Conservation (phyloP, 371 early-diverging fungal genomes). For the Mucor sp. region DNA sequence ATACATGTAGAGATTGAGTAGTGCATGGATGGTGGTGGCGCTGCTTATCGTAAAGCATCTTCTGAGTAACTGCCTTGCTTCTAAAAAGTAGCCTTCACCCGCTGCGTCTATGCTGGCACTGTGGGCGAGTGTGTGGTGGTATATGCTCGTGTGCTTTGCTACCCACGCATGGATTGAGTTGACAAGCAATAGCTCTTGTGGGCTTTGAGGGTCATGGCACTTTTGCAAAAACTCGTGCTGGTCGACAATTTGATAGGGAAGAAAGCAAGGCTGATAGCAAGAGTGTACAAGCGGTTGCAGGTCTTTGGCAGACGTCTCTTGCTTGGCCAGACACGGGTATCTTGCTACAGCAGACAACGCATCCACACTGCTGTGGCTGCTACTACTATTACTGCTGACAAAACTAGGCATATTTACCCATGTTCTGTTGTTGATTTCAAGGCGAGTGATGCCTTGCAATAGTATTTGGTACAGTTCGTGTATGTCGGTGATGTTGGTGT, state of each 20-base stretch:
- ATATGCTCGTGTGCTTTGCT: conserved; percentile 53
- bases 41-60: conserved; percentile 57
- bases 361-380: not conserved
- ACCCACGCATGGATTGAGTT: conserved; percentile 63
- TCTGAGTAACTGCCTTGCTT: conserved; percentile 55
- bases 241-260: conserved; percentile 58
- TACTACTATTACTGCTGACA: not conserved
- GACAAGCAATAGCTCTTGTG: conserved; percentile 47
- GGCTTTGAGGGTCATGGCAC: conserved; percentile 20
- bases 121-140: conserved; percentile 37
- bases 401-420: conserved; percentile 19
- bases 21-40: conserved; percentile 56
- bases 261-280: conserved; percentile 56
- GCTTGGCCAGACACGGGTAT: not conserved
- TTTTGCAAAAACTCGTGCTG: conserved; percentile 48
- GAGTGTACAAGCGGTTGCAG: conserved; percentile 27
- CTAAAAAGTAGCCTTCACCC: conserved; percentile 59
- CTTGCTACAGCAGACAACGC: not conserved
- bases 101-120: conserved; percentile 25
- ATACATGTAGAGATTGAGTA: conserved; percentile 64
- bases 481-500: conserved; percentile 51
- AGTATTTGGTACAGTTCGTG: conserved; percentile 46
- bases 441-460: conserved; percentile 45
- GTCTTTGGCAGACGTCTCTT: not conserved
- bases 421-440: conserved; percentile 44